Base-by-base conservation (phyloP, 176 grass and related monocot species). In the Elaeis guineensis region DNA sequence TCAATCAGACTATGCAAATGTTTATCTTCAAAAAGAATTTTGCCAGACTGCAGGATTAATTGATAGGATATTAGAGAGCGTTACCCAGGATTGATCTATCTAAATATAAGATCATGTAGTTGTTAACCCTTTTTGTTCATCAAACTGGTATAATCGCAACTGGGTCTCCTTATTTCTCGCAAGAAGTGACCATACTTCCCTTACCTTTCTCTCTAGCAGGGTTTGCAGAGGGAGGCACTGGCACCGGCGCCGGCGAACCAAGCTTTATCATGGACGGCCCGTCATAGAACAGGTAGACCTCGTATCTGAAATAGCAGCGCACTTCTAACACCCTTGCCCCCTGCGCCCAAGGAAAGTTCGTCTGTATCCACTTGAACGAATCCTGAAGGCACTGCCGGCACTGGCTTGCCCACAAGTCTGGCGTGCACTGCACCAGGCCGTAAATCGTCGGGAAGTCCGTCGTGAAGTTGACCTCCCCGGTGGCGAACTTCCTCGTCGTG, bases 351-450 rank as follows among this genome's bases (percentile, higher is more conserved):
- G 29, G 21, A n/a, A 77, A 23, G 23, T 2, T 23, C 4, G 1
- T 50, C 19, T 73, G 67, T 50, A 72, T 74, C 61, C 12, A 0
- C 5, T 14, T 44, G 9, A 72, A 0, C 4, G 78, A 15, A 6
- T 32, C 68, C 1, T 54, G 25, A 15, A 90, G 76, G 62, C 87
- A 90, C 4, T 9, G 1, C n/a, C 25, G 16, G 60, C 87, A 85
- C 17, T 59, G n/a, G n/a, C 3, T 25, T 2, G 17, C 69, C 8
- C 57, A 17, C 24, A 82, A 20, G 76, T 91, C 79, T 7, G 72
- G 26, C 8, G 72, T 76, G 72, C 87, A 91, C 83, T 91, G 82
- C 17, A 35, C 62, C 59, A 77, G 39, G 20, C 74, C 69, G 35
- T 85, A 90, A 29, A 90, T 82, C 17, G 18, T 58, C 0, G 69